Base-by-base conservation (phyloP, 306 rosid genomes). In the Medicago ruthenica region DNA sequence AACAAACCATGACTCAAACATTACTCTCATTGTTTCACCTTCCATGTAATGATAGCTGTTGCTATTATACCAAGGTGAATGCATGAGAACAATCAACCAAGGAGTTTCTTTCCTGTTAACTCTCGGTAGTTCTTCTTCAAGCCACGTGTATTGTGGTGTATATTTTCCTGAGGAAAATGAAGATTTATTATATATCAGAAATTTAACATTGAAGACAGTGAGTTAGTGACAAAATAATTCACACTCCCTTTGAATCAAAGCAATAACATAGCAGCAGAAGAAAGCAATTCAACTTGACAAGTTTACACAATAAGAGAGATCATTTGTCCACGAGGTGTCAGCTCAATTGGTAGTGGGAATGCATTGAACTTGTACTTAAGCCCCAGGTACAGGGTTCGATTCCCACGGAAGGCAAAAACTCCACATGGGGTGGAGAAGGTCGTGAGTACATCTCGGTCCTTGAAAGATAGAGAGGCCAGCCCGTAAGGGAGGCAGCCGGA, bases 21-120 rank as follows among this genome's bases (percentile, higher is more conserved):
- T 83, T 5, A 88, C 96, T 86, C 97, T 85, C 94, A 91, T 91
- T 78, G 89, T 70, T 85, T 93, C 98, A 60, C 97, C 98, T 89
- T 93, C 97, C 98, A 92, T 90, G 64, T 81, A 94, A 63, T 90
- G 97, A 82, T 86, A 84, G 3, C 75, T 71, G 70, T 94, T 83
- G 85, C 96, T 94, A 78, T 66, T 94, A 77, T 92, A 92, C 77
- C 89, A 48, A 15, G 98, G 95, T 57, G 85, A 70, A 75, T 92
- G 98, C 89, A 88, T 73, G 39, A 90, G 78, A 78, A 94, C 92
- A 73, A 94, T 88, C 77, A 94, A 88, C 98, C 96, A 88, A 0
- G 98, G 93, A 24, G 98, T 94, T 80, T 87, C 87, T 18, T 80
- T 83, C 74, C 95, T 86, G 90, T 94, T 87, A 55, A 92, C 97